Evolutionary conservation across 352 stramenopile genomes (phyloP), one percentile per base, ranked within the genome.

Genomic region (Phytophthora sansomeana): DNA sequence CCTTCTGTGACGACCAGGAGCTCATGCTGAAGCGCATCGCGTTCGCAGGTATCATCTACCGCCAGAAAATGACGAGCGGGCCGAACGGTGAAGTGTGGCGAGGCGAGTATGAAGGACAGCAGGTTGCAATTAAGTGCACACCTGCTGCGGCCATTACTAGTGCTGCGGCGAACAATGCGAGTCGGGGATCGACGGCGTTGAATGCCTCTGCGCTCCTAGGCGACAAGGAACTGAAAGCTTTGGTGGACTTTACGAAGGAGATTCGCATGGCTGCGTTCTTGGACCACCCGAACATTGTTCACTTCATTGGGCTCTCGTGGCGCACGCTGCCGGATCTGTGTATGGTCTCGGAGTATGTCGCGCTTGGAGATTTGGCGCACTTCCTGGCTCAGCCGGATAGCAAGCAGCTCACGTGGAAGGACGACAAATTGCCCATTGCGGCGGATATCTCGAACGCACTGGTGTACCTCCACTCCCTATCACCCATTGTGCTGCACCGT

Each of bases 1-100:
- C 66, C 19, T 81, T 81, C 58, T 75, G 70, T 24, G 61, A 75
- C 33, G 61, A 78, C 26, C 66, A 78, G 38, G 70, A 78, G 26
- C 57, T 78, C 5, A 78, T 78, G 70, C 61, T 78, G 6, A 78
- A 78, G 63, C 65, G 69, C 6, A 74, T 78, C 43, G 60, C 69
- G 2, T 78, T 75, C 35, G 69, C 69, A 0, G 65, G 65, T 1
- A 67, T 78, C 56, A 19, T 74, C 16, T 78, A 72, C 53, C 50
- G 59, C 21, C 24, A 78, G 38, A 56, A 74, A 24, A 67, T 78
- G 36, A 60, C 60, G 3, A 78, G 55, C 42, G 69, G 69, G 16
- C 50, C 56, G 8, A 71, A 71, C n/a, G 64, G 80, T 3, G 80
- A 93, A 59, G 78, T 93, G 14, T 93, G 84, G 84, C 67, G 65